Evolutionary conservation across 2,329 filamentous ascomycete genomes (phyloP).

Genomic region (Fusarium floridanum): DNA sequence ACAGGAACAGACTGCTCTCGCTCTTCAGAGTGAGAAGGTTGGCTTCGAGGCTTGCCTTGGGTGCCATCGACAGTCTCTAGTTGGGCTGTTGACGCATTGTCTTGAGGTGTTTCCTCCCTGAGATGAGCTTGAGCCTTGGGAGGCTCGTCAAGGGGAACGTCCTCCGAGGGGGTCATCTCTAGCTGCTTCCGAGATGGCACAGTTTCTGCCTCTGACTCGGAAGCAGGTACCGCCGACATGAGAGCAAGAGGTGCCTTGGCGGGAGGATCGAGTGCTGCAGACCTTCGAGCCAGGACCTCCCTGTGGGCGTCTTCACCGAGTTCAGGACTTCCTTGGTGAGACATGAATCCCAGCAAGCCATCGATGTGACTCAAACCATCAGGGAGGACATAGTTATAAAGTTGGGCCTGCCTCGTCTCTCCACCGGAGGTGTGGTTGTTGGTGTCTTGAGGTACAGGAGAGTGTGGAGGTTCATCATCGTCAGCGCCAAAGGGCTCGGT

Average conservation of each 20-base stretch:
- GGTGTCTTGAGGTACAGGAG: background rate
- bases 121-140: background rate
- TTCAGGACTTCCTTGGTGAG: background rate
- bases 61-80: background rate
- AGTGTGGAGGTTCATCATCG: background rate
- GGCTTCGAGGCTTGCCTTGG: background rate
- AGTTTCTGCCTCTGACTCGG: too few species aligned
- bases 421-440: background rate
- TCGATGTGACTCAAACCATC: background rate
- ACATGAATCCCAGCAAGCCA: background rate
- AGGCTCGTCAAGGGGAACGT: background rate
- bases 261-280: background rate
- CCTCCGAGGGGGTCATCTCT: background rate
- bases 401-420: background rate
- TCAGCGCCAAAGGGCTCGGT: background rate
- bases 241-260: conserved; percentile 5
- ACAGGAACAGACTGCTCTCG: background rate
- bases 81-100: background rate
- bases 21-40: background rate
- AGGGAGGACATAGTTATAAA: conserved; percentile 1
- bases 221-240: background rate
- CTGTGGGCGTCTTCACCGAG: background rate
- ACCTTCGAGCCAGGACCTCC: background rate
- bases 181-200: too few species aligned
- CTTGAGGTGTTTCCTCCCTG: background rate